Percentiles rank a stretch among this genome's conserved stretches.
phyloP scores from a whole-genome alignment of 805 yeast species.

The Nakazawaea ernobii region DNA sequence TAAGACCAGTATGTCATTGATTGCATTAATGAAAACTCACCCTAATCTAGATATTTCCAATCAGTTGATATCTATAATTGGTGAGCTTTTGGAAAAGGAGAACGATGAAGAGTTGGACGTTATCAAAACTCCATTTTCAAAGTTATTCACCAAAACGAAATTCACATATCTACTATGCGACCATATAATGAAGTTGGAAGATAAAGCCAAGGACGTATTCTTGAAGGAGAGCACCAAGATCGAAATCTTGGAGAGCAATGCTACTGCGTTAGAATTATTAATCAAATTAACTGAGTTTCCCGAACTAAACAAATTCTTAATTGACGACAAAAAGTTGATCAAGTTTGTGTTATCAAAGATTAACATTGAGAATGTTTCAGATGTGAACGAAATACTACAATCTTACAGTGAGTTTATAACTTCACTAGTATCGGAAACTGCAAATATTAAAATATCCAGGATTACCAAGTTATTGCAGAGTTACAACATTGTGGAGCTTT shows the following conservation, averaged over 20 bases:
- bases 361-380: neutral
- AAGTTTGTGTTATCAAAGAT: neutral
- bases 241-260: neutral
- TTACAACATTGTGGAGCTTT: slow-evolving; percentile 1
- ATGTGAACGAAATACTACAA: neutral
- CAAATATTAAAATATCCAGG: neutral
- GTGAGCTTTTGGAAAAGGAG: slow-evolving; percentile 5
- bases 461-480: neutral
- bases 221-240: neutral
- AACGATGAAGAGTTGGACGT: neutral
- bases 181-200: slow-evolving; percentile 3
- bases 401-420: slow-evolving; percentile 2
- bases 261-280: neutral
- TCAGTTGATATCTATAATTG: slow-evolving; percentile 1
- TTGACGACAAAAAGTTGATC: slow-evolving; percentile 6
- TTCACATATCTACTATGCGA: slow-evolving; percentile 1
- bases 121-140: neutral
- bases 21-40: slow-evolving; percentile 9
- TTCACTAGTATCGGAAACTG: neutral
- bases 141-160: slow-evolving; percentile 2
- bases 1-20: neutral
- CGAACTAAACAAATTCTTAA: slow-evolving; percentile 1
- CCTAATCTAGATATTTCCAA: slow-evolving; percentile 9
- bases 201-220: neutral
- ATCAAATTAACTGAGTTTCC: neutral